Evolutionary conservation across 73 alveolate species (phyloP).

Genomic region (Paramecium tetraurelia): DNA sequence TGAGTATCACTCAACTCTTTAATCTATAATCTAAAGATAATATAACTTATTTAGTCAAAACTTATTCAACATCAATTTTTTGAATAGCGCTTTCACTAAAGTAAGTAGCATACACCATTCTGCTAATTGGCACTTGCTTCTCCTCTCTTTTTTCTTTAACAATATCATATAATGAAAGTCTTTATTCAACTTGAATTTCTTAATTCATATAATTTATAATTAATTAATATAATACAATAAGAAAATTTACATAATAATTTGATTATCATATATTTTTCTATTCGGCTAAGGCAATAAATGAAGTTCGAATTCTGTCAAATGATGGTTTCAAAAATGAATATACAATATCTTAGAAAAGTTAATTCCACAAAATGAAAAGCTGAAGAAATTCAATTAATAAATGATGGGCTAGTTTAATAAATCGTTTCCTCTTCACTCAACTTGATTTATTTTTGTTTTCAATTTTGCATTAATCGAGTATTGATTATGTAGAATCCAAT

Average conservation of each 20-base stretch:
- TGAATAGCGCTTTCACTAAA: conserved; percentile 26
- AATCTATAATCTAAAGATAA: background rate
- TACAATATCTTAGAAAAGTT: no score
- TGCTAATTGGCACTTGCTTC: background rate
- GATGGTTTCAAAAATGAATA: no score
- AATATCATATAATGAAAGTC: conserved; percentile 20
- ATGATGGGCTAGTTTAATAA: background rate
- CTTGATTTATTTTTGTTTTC: background rate
- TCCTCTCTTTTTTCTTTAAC: conserved; percentile 25
- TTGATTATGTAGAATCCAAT: background rate
- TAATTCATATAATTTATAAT: background rate
- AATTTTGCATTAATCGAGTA: background rate
- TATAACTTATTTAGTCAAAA: conserved; percentile 4
- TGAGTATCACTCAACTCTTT: conserved; percentile 34
- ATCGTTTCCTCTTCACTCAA: background rate
- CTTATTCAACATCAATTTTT: conserved; percentile 43
- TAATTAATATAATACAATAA: background rate
- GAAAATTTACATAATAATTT: no score
- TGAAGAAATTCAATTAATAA: no score
- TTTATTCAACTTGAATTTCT: conserved; percentile 2
- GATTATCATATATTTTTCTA: no score
- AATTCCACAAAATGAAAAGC: no score
- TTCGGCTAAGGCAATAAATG: no score
- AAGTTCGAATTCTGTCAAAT: no score
- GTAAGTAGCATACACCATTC: conserved; percentile 39